These are phyloP conservation scores for Wallacemonas collosoma DNA, from an alignment of 208 protist species.

Conservation along the genomic window DNA sequence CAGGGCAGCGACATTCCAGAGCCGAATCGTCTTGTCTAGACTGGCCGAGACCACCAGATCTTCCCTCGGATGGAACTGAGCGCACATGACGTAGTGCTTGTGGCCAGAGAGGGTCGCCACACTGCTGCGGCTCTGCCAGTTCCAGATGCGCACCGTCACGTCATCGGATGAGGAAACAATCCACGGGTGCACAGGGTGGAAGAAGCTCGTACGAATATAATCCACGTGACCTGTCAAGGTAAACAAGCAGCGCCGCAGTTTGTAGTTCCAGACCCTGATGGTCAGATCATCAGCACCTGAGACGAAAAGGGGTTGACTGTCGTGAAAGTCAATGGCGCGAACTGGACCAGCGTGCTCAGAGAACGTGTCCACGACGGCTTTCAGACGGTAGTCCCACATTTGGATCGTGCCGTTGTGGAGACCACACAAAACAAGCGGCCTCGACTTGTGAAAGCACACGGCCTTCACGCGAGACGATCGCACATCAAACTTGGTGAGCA, in stretches of 20 bases:
- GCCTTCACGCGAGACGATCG: conserved; percentile 98
- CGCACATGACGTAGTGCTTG: conserved; percentile 99
- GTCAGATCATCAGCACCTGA: conserved; percentile 99
- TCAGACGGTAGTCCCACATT: conserved; percentile 99
- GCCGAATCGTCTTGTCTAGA: conserved; percentile 98
- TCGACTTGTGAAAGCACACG: conserved; percentile 97
- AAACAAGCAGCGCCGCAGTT: conserved; percentile 97
- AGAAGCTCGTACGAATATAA: conserved; percentile 99
- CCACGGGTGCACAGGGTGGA: conserved; percentile 97
- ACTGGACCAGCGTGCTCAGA: conserved; percentile 97
- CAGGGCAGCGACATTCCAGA: conserved; percentile 99
- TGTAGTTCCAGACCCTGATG: conserved; percentile 99
- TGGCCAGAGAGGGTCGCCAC: conserved; percentile 96
- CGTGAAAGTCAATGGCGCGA: conserved; percentile 98
- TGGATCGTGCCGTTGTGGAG: conserved; percentile 99
- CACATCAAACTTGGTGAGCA: conserved; percentile 98
- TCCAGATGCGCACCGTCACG: conserved; percentile 99
- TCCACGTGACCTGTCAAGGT: conserved; percentile 98
- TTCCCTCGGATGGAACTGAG: conserved; percentile 95
- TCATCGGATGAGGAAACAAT: conserved; percentile 99
- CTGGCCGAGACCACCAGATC: conserved; percentile 98
- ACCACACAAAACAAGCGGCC: conserved; percentile 98
- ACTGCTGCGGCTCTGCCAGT: conserved; percentile 97
- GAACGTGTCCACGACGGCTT: conserved; percentile 96
- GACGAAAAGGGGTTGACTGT: conserved; percentile 98